These are phyloP conservation scores for Nicotiana otophora DNA, from an alignment of 257 asterid species.

Conservation along the genomic window DNA sequence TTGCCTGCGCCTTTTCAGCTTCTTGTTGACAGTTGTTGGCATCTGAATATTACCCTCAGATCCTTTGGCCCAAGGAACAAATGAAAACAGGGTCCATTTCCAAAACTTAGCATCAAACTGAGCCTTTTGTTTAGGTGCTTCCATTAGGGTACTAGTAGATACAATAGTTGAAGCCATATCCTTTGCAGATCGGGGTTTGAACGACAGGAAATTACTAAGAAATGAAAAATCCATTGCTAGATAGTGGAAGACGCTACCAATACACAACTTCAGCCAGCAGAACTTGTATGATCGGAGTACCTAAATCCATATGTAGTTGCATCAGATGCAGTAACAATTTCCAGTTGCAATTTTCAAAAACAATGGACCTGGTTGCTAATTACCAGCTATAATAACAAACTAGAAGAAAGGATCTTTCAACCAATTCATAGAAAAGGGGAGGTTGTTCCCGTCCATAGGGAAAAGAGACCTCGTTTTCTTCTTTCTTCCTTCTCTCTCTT, in stretches of 20 bases:
- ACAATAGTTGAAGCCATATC: conserved; percentile 36
- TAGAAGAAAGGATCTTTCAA: not conserved
- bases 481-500: not conserved
- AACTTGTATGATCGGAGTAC: not conserved
- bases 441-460: not conserved
- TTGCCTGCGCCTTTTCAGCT: conserved; percentile 47
- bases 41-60: conserved; percentile 45
- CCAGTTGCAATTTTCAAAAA: not conserved
- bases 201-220: conserved; percentile 44
- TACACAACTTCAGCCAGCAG: conserved; percentile 9
- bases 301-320: not conserved
- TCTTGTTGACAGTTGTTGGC: conserved; percentile 72
- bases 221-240: conserved; percentile 41
- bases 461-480: not conserved
- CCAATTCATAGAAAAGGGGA: not conserved
- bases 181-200: conserved; percentile 40
- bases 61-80: conserved; percentile 58
- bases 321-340: not conserved
- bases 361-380: not conserved
- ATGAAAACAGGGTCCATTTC: conserved; percentile 43
- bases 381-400: not conserved
- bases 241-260: not conserved
- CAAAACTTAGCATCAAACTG: conserved; percentile 36
- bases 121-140: conserved; percentile 33
- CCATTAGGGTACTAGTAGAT: conserved; percentile 27